Evolutionary conservation across 2,329 filamentous ascomycete genomes (phyloP).

Genomic region (Talaromyces sp.): DNA sequence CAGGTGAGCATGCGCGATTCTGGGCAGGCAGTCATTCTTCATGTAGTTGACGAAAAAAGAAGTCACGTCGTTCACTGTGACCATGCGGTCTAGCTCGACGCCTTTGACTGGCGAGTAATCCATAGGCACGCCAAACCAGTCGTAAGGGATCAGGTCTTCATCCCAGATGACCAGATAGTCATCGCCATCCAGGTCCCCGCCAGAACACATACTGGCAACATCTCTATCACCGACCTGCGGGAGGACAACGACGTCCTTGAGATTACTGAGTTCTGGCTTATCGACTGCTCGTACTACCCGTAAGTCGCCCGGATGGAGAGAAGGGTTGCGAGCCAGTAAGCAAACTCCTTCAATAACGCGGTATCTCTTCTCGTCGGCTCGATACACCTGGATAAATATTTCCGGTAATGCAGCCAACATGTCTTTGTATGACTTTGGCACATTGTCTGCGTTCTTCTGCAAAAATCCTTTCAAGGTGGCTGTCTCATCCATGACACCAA

Average conservation of each 20-base stretch:
- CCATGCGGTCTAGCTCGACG: slow-evolving; percentile 52
- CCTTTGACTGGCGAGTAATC: slow-evolving; percentile 61
- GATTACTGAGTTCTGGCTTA: slow-evolving; percentile 63
- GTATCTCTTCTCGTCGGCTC: slow-evolving; percentile 51
- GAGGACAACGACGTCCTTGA: slow-evolving; percentile 82
- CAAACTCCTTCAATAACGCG: slow-evolving; percentile 71
- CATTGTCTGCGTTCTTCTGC: slow-evolving; percentile 36
- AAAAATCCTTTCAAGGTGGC: slow-evolving; percentile 67
- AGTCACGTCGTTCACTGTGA: slow-evolving; percentile 68
- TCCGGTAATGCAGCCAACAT: slow-evolving; percentile 62
- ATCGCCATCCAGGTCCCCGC: slow-evolving; percentile 91
- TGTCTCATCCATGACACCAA: slow-evolving; percentile 87
- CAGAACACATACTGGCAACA: slow-evolving; percentile 89
- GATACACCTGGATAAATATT: slow-evolving; percentile 80
- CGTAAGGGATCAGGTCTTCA: slow-evolving; percentile 59
- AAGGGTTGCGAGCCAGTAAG: slow-evolving; percentile 84
- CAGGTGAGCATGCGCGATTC: slow-evolving; percentile 77
- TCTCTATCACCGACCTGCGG: slow-evolving; percentile 78
- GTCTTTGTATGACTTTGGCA: slow-evolving; percentile 31
- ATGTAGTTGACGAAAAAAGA: slow-evolving; percentile 89
- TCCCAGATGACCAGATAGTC: slow-evolving; percentile 97
- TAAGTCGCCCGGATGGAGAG: slow-evolving; percentile 86
- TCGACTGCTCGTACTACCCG: slow-evolving; percentile 82
- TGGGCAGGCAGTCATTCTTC: slow-evolving; percentile 77
- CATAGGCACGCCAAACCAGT: slow-evolving; percentile 75